Conservation (phyloP, 164 flowering plant genomes). For the Magnolia changhungtana region DNA sequence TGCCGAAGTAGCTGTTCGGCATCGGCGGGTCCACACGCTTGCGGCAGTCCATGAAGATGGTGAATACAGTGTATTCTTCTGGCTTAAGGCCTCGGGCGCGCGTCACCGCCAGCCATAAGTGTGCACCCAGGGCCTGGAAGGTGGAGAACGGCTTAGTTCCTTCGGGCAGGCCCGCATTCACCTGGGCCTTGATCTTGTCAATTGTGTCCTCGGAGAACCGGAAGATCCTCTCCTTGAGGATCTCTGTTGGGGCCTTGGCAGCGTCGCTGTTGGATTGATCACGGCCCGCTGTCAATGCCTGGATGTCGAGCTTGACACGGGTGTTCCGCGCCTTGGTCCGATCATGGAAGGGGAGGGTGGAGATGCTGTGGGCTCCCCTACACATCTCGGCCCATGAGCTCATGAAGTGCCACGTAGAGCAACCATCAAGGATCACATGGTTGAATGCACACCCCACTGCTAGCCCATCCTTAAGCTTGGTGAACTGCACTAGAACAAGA, state of each 20-base stretch:
- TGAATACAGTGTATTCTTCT: slow-evolving; percentile 72
- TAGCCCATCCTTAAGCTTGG: slow-evolving; percentile 85
- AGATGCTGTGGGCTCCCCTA: slow-evolving; percentile 41
- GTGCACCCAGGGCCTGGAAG: slow-evolving; percentile 72
- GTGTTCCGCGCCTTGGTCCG: slow-evolving; percentile 76
- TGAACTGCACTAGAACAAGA: slow-evolving; percentile 39
- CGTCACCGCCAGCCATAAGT: slow-evolving; percentile 77
- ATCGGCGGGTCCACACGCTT: slow-evolving; percentile 77
- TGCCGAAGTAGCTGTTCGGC: slow-evolving; percentile 84
- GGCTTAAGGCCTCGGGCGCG: slow-evolving; percentile 68
- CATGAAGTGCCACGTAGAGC: slow-evolving; percentile 98
- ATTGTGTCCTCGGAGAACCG: slow-evolving; percentile 63
- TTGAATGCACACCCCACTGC: slow-evolving; percentile 89
- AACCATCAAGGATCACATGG: slow-evolving; percentile 85
- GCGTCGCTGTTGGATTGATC: slow-evolving; percentile 20
- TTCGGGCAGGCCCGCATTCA: slow-evolving; percentile 36
- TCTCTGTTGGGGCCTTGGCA: slow-evolving; percentile 16
- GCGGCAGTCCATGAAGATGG: slow-evolving; percentile 84
- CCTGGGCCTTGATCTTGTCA: slow-evolving; percentile 59
- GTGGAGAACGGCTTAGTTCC: slow-evolving; percentile 60
- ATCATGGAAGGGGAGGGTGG: slow-evolving; percentile 72
- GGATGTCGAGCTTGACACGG: slow-evolving; percentile 73
- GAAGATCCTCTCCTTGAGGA: slow-evolving; percentile 70
- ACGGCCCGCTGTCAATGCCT: slow-evolving; percentile 27
- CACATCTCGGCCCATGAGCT: slow-evolving; percentile 84